phyloP scores from a whole-genome alignment of 495 filamentous ascomycete species.

The Penicillium goetzii region DNA sequence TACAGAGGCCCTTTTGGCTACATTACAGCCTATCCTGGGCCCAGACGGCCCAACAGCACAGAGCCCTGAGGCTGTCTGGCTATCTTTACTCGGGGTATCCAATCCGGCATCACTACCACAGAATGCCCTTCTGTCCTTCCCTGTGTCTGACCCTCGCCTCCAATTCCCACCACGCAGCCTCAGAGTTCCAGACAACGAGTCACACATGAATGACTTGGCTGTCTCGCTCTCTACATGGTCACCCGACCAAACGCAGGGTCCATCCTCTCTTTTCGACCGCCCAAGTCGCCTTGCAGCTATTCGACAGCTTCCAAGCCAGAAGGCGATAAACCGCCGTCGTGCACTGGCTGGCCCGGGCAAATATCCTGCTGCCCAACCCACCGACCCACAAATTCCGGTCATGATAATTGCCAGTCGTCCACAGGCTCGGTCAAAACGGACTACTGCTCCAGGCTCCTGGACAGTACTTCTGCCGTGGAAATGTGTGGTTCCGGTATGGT shows the following conservation, averaged over 20 bases:
- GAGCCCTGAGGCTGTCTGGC: constrained; percentile 61
- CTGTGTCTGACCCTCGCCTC: constrained; percentile 77
- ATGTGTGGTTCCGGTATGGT: constrained; percentile 85
- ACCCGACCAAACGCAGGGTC: constrained; percentile 58
- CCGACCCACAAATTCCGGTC: constrained; percentile 84
- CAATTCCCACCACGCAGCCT: constrained; percentile 61
- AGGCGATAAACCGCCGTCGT: constrained; percentile 85
- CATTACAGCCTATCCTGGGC: constrained; percentile 61
- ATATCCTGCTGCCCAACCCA: constrained; percentile 57
- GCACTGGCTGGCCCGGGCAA: constrained; percentile 65
- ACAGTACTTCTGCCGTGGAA: constrained; percentile 91
- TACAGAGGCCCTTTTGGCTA: constrained; percentile 75
- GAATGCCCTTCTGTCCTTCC: constrained; percentile 73
- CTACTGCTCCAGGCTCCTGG: constrained; percentile 71
- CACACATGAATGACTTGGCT: constrained; percentile 54
- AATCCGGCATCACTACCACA: constrained; percentile 77
- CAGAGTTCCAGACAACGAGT: constrained; percentile 37
- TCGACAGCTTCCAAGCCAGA: constrained; percentile 75
- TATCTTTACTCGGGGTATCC: constrained; percentile 66
- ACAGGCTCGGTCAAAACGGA: constrained; percentile 35
- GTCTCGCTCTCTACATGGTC: constrained; percentile 71
- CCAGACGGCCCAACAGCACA: constrained; percentile 32
- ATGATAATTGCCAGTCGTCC: constrained; percentile 66
- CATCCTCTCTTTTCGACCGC: constrained; percentile 70
- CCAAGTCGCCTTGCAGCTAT: constrained; percentile 62